Base-by-base conservation (phyloP, 805 yeast genomes). In the Osmozyma mogii region DNA sequence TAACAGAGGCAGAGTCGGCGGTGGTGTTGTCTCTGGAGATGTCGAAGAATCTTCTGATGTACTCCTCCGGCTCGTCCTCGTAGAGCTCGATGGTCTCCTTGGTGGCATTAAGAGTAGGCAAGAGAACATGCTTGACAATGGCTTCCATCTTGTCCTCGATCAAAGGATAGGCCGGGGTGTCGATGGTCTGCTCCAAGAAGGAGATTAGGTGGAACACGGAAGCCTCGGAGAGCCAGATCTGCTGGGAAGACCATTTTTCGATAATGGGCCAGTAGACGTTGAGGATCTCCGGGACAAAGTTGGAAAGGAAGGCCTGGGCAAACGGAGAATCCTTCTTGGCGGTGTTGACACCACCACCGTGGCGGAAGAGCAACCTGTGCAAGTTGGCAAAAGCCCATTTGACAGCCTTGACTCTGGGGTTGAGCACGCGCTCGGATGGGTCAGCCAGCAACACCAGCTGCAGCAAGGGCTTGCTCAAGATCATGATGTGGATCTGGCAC, bases 1-100 rank as follows among this genome's bases (percentile, higher is more conserved):
- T 66, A 29, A 63, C 58, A 5, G 74, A 61, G 1, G 75, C 75
- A 20, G 64, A 60, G 37, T 69, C 75, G 4, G 75, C 58, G 18
- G 68, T 67, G 22, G 61, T 65, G 18, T 56, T 54, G 32, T 68
- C 75, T 33, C 68, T 54, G 40, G 61, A 64, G 24, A 75, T 58
- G 50, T 64, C 68, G 34, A 62, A 63, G 33, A 49, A 64, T 31
- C 68, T 45, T 45, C 69, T 50, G 34, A 61, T 52, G 36, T 64
- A 64, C 37, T 64, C 70, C 25, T 64, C 69, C 4, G 67, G 61
- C 25, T 64, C 69, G 36, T 61, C 68, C 40, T 64, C 67, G 35
- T 61, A 64, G 30, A 64, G 44, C 37, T 62, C 69, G 20, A 64
- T 45, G 6, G 65, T 54, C 32, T 50, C 57, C 13, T 50, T 55